These are phyloP conservation scores for Coniochaeta hoffmannii DNA, from an alignment of 2,329 filamentous ascomycete genomes.

Conservation along the genomic window DNA sequence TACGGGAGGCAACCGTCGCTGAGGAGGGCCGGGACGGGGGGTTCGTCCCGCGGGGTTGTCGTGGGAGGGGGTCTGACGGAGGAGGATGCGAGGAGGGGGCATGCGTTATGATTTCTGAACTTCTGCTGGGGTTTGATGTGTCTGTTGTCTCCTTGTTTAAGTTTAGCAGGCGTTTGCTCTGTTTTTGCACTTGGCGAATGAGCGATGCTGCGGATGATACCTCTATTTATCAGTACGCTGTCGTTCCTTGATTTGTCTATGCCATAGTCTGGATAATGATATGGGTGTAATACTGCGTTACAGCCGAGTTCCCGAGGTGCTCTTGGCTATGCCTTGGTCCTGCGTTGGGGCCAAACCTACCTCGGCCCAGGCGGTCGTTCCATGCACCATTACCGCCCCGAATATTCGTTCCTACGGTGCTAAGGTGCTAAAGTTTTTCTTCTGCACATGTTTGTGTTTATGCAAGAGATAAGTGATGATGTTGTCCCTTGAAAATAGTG, in stretches of 20 bases:
- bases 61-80: conserved; percentile 11
- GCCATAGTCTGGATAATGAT: not conserved
- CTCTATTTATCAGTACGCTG: not conserved
- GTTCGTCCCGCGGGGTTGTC: not conserved
- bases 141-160: not conserved
- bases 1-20: conserved; percentile 28
- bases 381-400: no score
- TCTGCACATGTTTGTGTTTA: no score
- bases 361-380: no score
- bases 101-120: conserved; percentile 8
- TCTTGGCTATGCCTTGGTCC: no score
- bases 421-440: no score
- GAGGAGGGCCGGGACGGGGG: conserved; percentile 13
- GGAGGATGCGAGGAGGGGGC: conserved; percentile 9
- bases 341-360: no score
- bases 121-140: not conserved
- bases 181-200: not conserved
- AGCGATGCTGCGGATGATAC: not conserved
- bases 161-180: not conserved
- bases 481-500: no score
- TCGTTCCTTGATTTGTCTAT: not conserved
- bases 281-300: not conserved
- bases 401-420: no score
- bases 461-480: no score
- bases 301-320: no score